Evolutionary conservation across 805 yeast genomes (phyloP), one percentile per base, ranked within the genome.

Genomic region (Teunomyces cretensis): DNA sequence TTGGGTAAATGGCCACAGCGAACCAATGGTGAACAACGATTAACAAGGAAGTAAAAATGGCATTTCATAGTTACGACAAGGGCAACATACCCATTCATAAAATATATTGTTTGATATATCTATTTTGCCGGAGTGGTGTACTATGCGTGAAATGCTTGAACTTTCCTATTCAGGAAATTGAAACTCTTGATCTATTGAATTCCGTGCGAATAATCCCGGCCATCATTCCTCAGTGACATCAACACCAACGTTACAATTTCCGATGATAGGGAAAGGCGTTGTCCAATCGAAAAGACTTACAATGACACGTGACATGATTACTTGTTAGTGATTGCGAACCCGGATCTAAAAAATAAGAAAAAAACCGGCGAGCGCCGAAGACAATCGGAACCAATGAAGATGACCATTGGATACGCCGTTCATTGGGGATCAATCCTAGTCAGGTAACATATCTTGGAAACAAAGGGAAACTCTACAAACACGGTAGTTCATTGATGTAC

Each of bases 191-290:
- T 33, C 22, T 5, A 33, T 11, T 15, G 7, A 33, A 33, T 19
- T 19, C 22, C 22, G 22, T 19, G 6, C 22, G 24, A 15, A 17
- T 16, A 33, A 11, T 15, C 19, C 31, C 14, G 31, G 31, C 36
- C 36, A 16, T 22, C 19, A 9, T 12, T 16, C 16, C 16, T 33
- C 26, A 17, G 22, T 19, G 31, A 33, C 26, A 15, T 12, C 12
- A 19, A 33, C 26, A 15, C 9, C 12, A 19, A 24, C 16, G 9
- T 35, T 19, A 11, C 15, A 24, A 35, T 35, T 14, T 24, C 38
- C 38, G 38, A 35, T 22, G 38, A 35, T 35, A 35, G 38, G 38
- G 12, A 35, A 17, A 17, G 27, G 28, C 14, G 13, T 13, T 24
- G 22, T 28, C 38, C 38, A 35, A 35, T 35, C 14, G 38, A 11